Evolutionary conservation across 2,329 filamentous ascomycete genomes (phyloP).

Genomic region (Lachnellula subtilissima): DNA sequence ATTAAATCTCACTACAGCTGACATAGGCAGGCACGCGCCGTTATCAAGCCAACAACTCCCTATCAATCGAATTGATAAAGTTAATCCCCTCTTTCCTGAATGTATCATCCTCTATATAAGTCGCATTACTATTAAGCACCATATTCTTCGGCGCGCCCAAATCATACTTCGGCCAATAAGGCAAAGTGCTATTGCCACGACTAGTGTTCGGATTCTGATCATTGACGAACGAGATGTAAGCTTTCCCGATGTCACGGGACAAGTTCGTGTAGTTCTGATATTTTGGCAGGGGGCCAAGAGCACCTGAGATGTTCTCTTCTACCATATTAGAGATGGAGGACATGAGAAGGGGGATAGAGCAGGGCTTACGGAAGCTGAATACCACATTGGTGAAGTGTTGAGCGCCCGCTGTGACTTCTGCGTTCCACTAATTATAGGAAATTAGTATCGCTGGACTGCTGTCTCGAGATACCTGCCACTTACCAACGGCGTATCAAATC

Average conservation of each 20-base stretch:
- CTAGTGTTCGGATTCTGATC: conserved; percentile 39
- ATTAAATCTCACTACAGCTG: not conserved
- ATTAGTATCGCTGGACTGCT: not conserved
- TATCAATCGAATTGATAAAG: conserved; percentile 38
- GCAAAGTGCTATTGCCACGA: conserved; percentile 28
- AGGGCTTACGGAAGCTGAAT: conserved; percentile 38
- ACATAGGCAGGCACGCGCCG: not conserved
- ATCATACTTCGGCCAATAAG: conserved; percentile 40
- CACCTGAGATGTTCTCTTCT: conserved; percentile 42
- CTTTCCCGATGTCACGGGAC: conserved; percentile 21
- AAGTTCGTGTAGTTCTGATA: conserved; percentile 35
- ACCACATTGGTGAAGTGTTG: conserved; percentile 47
- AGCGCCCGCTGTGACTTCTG: conserved; percentile 37
- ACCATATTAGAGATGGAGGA: not conserved
- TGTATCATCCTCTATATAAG: conserved; percentile 43
- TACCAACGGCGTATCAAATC: conserved; percentile 42
- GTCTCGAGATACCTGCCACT: not conserved
- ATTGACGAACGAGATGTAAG: conserved; percentile 37
- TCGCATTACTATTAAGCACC: conserved; percentile 40
- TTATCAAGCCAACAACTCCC: conserved; percentile 32
- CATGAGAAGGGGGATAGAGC: not conserved
- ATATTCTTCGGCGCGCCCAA: conserved; percentile 37
- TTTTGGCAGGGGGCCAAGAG: conserved; percentile 41
- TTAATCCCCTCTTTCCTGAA: conserved; percentile 44
- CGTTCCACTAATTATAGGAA: conserved; percentile 32